Base-by-base conservation (phyloP, 495 filamentous ascomycete genomes). In the Xylaria flabelliformis region DNA sequence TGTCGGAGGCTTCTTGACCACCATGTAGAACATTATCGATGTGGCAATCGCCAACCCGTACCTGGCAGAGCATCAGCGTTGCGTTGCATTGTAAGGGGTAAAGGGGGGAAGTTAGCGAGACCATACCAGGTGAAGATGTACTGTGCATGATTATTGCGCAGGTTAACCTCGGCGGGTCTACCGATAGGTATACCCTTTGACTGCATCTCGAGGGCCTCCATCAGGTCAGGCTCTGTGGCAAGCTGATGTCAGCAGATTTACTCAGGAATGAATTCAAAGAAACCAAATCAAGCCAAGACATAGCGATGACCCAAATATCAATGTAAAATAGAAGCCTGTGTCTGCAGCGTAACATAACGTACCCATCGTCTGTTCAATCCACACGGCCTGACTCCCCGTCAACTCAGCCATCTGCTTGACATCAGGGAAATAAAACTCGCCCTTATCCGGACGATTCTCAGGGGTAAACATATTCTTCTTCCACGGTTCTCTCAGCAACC, bases 391-490 rank as follows among this genome's bases (percentile, higher is more conserved):
- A 74, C 92, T 94, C 1, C 92, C 94, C 55, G 90, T 91, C 75
- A 94, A 81, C 51, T 84, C 84, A n/a, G 96, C 96, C 96, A 99
- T 99, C 85, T 97, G 87, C 75, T 88, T 80, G 56, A 99, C 92
- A 80, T 98, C 97, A 1, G 96, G 95, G 74, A 98, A 99, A 81
- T 97, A 96, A 77, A 96, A 99, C 82, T 93, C 91, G 65, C 90
- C 89, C 70, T 86, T 87, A 72, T 95, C 91, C 0, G 95, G 94
- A 71, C 88, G 84, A 75, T 98, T 99, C 0, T 90, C 90, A 0
- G 96, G 96, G 70, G 96, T 99, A 77, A 99, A 99, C 87, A 94
- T 91, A 77, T 99, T 99, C 88, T 94, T 97, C 87, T 94, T 93
- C 91, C 93, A 97, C 39, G 97, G 95, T 83, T 94, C 89, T 67